Percentiles rank a stretch among this genome's conserved stretches.
Conservation (phyloP, 2,329 filamentous ascomycete species). For the Cercospora beticola region DNA sequence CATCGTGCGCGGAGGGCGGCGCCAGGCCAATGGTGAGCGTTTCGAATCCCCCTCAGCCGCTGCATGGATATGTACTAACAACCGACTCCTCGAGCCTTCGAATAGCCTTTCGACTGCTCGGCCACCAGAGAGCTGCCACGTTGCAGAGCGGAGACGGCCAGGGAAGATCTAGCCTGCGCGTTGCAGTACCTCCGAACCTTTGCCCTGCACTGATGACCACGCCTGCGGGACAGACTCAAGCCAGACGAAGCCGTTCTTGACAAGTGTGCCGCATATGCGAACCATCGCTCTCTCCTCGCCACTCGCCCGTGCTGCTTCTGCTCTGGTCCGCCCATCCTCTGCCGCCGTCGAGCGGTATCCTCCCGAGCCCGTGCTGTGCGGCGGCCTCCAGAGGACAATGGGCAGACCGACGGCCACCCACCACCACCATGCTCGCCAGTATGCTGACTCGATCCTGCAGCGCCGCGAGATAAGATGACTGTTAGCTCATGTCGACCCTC, state of each 20-base stretch:
- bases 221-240: slow-evolving; percentile 34
- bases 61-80: slow-evolving; percentile 26
- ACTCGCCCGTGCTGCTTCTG: slow-evolving; percentile 44
- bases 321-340: slow-evolving; percentile 34
- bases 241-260: slow-evolving; percentile 23
- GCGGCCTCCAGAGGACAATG: slow-evolving; percentile 1
- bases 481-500: slow-evolving; percentile 37
- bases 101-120: slow-evolving; percentile 32
- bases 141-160: slow-evolving; percentile 54
- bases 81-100: slow-evolving; percentile 25
- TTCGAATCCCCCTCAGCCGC: slow-evolving; percentile 16
- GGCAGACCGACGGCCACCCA: neutral
- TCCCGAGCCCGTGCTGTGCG: slow-evolving; percentile 22
- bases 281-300: slow-evolving; percentile 42
- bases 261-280: slow-evolving; percentile 41
- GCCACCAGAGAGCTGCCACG: slow-evolving; percentile 48
- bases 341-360: neutral
- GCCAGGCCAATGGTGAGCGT: slow-evolving; percentile 22
- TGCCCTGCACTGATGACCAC: slow-evolving; percentile 40
- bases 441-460: slow-evolving; percentile 40
- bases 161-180: slow-evolving; percentile 36
- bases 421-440: slow-evolving; percentile 6
- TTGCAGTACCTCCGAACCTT: slow-evolving; percentile 21
- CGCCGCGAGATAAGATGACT: slow-evolving; percentile 51
- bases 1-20: slow-evolving; percentile 8